These are phyloP conservation scores for Phytopythium boreale DNA, from an alignment of 352 stramenopile genomes.

Conservation along the genomic window DNA sequence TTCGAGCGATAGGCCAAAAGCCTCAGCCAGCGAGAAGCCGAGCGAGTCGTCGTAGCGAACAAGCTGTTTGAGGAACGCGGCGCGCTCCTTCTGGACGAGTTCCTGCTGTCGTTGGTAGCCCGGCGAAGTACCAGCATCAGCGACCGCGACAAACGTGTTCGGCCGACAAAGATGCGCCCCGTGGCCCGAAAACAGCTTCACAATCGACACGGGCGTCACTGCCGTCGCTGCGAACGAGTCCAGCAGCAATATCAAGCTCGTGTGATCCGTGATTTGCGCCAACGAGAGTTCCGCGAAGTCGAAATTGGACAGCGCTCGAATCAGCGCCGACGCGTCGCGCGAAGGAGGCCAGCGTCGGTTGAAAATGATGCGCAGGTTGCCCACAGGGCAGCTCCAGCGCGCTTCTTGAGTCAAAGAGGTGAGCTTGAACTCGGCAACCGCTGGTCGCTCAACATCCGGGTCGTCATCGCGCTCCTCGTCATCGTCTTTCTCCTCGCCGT, in stretches of 20 bases:
- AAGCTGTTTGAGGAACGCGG: slow-evolving; percentile 67
- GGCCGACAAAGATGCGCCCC: slow-evolving; percentile 51
- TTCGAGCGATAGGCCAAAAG: slow-evolving; percentile 71
- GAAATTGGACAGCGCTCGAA: slow-evolving; percentile 40
- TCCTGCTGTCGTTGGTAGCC: slow-evolving; percentile 21
- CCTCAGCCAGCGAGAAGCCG: slow-evolving; percentile 62
- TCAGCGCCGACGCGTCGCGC: slow-evolving; percentile 40
- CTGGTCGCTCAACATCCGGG: slow-evolving; percentile 15
- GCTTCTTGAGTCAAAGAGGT: slow-evolving; percentile 36
- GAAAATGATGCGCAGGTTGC: slow-evolving; percentile 46
- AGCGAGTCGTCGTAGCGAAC: slow-evolving; percentile 61
- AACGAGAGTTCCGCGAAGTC: slow-evolving; percentile 34
- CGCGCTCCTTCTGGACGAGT: slow-evolving; percentile 40
- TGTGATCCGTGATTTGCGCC: slow-evolving; percentile 50
- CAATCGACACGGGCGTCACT: slow-evolving; percentile 67
- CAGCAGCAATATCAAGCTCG: slow-evolving; percentile 73
- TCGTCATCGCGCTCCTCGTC: slow-evolving; percentile 27
- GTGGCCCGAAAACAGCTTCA: slow-evolving; percentile 54
- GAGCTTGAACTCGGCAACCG: slow-evolving; percentile 31
- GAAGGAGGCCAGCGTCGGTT: slow-evolving; percentile 55
- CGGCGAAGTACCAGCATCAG: slow-evolving; percentile 1
- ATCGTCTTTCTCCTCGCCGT: slow-evolving; percentile 9
- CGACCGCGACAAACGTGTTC: slow-evolving; percentile 44
- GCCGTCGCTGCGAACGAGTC: slow-evolving; percentile 75
- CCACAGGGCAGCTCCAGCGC: slow-evolving; percentile 48